These are phyloP conservation scores for Colletotrichum neosansevieriae DNA, from an alignment of 2,329 filamentous ascomycete species.

Conservation along the genomic window DNA sequence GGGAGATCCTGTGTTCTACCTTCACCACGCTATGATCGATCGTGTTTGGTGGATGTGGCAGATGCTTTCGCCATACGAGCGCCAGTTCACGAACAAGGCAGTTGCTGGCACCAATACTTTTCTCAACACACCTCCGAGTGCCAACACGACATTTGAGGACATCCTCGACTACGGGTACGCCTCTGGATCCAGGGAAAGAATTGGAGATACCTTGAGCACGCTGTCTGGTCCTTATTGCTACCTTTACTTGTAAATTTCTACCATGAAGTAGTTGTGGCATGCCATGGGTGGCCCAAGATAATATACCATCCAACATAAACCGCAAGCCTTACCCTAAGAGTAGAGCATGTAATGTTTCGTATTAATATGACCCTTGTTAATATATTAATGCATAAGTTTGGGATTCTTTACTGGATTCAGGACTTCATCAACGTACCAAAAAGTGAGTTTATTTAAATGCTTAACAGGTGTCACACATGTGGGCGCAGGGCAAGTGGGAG, in stretches of 20 bases:
- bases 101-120: conserved; percentile 44
- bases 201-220: conserved; percentile 46
- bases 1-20: conserved; percentile 52
- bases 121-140: conserved; percentile 43
- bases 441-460: no score
- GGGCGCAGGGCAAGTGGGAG: no score
- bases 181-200: conserved; percentile 37
- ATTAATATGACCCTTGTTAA: no score
- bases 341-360: no score
- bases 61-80: conserved; percentile 43
- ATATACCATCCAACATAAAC: no score
- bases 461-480: no score
- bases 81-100: conserved; percentile 41
- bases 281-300: no score
- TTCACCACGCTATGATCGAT: conserved; percentile 44
- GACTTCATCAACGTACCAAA: no score
- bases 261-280: neutral
- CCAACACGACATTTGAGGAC: conserved; percentile 43
- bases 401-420: no score
- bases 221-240: conserved; percentile 45
- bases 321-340: no score
- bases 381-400: no score
- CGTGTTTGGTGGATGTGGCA: conserved; percentile 43
- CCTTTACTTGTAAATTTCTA: conserved; percentile 37
- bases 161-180: conserved; percentile 43